Evolutionary conservation across 805 yeast species (phyloP), one percentile per base, ranked within the genome.

Genomic region (Lachancea dasiensis): DNA sequence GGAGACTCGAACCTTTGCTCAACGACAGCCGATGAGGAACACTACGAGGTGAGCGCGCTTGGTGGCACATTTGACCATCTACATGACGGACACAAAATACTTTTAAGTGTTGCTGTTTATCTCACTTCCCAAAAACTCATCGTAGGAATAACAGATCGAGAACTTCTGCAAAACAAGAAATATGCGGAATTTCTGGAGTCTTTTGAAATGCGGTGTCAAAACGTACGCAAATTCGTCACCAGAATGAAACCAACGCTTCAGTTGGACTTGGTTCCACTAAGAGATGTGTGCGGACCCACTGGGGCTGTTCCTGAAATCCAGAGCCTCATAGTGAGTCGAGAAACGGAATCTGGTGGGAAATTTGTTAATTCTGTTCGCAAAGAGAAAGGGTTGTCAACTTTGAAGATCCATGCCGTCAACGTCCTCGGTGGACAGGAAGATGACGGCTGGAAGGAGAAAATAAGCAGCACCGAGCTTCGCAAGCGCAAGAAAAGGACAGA

Each of bases 51-150:
- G 4, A 50, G 59, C 19, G 90, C 95, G 0, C 79, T 90, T 1
- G 98, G 98, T 0, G 99, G 99, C 0, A 92, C 98, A 0, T 92
- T 92, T 64, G 99, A 92, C 55, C 97, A 92, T 61, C 55, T 92
- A 25, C 99, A 92, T 51, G 95, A 83, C 54, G 99, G 97, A 0
- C 99, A 92, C 61, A 86, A 84, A 58, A 81, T 92, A 20, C 65
- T 92, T 19, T 67, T 92, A 7, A 79, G 92, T 0, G 67, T 84
- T 42, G 70, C 95, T 0, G 75, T 78, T 0, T 86, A 78, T 51
- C 46, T 85, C 6, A 68, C 94, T 0, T 50, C 60, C 2, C 48
- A 58, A 2, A 63, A 60, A 16, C 63, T 92, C 10, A 81, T 90
- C 34, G 68, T 92, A 5, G 99, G 98, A 0, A 67, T 92, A 3